Percentiles rank a stretch among this genome's conserved stretches.
These are phyloP conservation scores for Macaranga tanarius DNA, from an alignment of 441 rosid genomes.

Conservation along the genomic window DNA sequence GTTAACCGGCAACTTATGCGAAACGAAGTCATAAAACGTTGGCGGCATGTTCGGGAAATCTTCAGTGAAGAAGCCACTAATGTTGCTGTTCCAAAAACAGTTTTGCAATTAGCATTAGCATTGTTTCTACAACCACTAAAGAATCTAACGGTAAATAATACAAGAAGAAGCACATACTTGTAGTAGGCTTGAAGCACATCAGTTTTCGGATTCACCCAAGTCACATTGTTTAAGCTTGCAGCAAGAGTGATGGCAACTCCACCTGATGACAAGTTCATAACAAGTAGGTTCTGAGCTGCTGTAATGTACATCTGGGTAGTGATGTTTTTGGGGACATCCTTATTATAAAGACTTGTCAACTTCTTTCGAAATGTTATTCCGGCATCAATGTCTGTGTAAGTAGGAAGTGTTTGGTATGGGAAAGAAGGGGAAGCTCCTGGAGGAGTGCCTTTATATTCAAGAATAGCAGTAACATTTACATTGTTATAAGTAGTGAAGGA, in stretches of 20 bases:
- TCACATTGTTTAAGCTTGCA: slow-evolving; percentile 1
- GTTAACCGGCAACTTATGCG: neutral
- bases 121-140: too few species aligned
- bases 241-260: neutral
- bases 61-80: neutral
- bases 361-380: neutral
- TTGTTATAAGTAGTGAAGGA: neutral
- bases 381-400: neutral
- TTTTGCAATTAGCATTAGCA: neutral
- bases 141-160: too few species aligned
- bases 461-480: slow-evolving; percentile 4
- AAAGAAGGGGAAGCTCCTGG: slow-evolving; percentile 3
- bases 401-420: neutral
- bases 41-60: slow-evolving; percentile 13
- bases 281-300: neutral
- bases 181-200: slow-evolving; percentile 7
- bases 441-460: slow-evolving; percentile 7
- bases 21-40: neutral
- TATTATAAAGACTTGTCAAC: neutral
- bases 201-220: neutral
- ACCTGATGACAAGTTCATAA: too few species aligned
- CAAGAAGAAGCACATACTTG: neutral
- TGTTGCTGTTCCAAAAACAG: neutral
- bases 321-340: slow-evolving; percentile 1
- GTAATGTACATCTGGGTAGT: neutral